These are phyloP conservation scores for Pyricularia pennisetigena DNA, from an alignment of 2,329 filamentous ascomycete genomes.

Conservation along the genomic window DNA sequence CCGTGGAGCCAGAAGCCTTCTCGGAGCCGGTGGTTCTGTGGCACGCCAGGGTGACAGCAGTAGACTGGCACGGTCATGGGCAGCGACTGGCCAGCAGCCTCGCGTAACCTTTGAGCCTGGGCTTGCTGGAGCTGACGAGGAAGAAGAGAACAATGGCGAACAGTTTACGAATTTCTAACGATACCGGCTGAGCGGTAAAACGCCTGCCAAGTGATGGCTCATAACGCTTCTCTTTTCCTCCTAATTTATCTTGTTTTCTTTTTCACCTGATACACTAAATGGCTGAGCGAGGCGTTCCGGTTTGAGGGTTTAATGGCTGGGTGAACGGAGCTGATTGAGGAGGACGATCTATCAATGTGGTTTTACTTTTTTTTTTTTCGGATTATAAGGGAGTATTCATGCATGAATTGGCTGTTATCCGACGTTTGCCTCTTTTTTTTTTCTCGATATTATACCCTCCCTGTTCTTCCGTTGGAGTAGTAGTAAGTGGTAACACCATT, in stretches of 20 bases:
- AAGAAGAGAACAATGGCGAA: background rate
- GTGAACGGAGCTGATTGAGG: background rate
- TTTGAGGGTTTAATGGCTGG: background rate
- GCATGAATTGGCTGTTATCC: background rate
- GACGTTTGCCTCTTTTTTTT: background rate
- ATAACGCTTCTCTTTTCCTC: background rate
- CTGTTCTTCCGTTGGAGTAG: background rate
- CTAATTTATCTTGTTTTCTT: background rate
- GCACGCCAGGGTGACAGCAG: background rate
- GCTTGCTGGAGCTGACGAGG: background rate
- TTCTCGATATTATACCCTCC: constrained; percentile 4
- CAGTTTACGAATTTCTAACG: background rate
- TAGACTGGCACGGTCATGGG: constrained; percentile 5
- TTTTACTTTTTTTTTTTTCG: background rate
- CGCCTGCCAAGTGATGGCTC: no score
- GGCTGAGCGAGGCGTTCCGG: background rate
- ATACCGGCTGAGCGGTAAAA: background rate
- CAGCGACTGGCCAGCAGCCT: background rate
- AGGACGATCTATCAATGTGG: background rate
- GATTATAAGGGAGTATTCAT: background rate
- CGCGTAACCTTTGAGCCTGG: constrained; percentile 10
- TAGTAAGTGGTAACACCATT: background rate
- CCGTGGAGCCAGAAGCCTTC: background rate
- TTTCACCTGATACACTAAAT: background rate
- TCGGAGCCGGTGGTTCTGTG: background rate